Conservation (phyloP, 2,329 filamentous ascomycete species). For the Hirsutella thompsonii region DNA sequence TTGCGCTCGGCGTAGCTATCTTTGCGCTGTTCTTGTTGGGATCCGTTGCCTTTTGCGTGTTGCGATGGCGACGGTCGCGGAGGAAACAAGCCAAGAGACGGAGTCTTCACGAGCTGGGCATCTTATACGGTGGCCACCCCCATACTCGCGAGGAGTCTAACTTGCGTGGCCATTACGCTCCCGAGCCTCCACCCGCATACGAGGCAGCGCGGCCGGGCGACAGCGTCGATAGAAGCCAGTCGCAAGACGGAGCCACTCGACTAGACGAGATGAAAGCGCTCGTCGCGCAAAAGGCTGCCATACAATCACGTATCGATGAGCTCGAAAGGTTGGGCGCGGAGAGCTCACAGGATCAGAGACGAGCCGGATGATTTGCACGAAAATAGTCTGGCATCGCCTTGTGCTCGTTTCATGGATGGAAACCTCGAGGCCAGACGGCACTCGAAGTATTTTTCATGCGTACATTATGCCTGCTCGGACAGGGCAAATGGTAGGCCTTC, state of each 20-base stretch:
- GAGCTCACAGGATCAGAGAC: not conserved
- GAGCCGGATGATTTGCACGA: not conserved
- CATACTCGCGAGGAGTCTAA: not conserved
- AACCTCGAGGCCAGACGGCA: no score
- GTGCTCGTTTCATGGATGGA: no score
- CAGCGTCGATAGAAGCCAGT: slow-evolving; percentile 10
- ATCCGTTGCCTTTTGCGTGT: slow-evolving; percentile 11
- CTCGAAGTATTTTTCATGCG: no score
- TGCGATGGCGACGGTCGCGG: slow-evolving; percentile 10
- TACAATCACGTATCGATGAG: slow-evolving; percentile 22
- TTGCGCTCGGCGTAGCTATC: slow-evolving; percentile 7
- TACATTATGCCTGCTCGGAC: no score
- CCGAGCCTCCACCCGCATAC: slow-evolving; percentile 19
- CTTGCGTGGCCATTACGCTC: not conserved
- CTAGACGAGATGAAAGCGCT: slow-evolving; percentile 19
- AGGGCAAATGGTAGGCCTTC: no score
- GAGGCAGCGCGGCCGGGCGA: slow-evolving; percentile 12
- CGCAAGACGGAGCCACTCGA: slow-evolving; percentile 7
- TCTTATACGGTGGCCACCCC: not conserved
- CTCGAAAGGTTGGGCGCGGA: slow-evolving; percentile 10
- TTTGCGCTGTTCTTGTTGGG: slow-evolving; percentile 17
- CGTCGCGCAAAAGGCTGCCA: slow-evolving; percentile 20
- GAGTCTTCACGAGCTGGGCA: slow-evolving; percentile 1
- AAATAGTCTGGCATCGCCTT: no score
- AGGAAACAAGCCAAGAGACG: slow-evolving; percentile 7